Conservation (phyloP, 306 rosid genomes). For the Amphicarpaea edgeworthii region DNA sequence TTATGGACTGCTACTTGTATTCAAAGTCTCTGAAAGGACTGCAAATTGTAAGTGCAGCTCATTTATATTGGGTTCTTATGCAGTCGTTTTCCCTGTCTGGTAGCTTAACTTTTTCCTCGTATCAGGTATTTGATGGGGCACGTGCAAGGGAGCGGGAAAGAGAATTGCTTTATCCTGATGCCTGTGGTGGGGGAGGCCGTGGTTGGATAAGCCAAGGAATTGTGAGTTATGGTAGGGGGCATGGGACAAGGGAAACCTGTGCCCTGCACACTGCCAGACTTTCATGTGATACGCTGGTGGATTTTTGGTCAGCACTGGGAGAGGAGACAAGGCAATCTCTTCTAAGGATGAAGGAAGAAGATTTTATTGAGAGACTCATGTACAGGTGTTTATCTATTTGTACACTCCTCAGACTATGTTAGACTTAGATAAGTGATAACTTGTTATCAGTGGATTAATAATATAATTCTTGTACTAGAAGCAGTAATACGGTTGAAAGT, state of each 20-base stretch:
- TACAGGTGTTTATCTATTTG: constrained; percentile 81
- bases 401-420: constrained; percentile 47
- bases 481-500: constrained; percentile 39
- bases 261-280: constrained; percentile 98
- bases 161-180: constrained; percentile 97
- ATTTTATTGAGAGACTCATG: constrained; percentile 98
- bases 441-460: constrained; percentile 36
- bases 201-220: constrained; percentile 99
- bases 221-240: constrained; percentile 89
- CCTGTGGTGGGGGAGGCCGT: constrained; percentile 99
- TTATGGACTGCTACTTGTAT: constrained; percentile 86
- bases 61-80: constrained; percentile 18
- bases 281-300: constrained; percentile 95
- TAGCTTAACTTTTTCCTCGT: constrained; percentile 48
- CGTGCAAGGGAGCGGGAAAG: constrained; percentile 98
- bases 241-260: constrained; percentile 95
- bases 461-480: constrained; percentile 35
- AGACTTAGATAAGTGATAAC: constrained; percentile 43
- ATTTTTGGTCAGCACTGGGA: constrained; percentile 98
- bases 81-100: constrained; percentile 26
- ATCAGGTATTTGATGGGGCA: constrained; percentile 96
- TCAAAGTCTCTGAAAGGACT: constrained; percentile 82
- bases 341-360: constrained; percentile 99
- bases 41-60: constrained; percentile 71
- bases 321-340: constrained; percentile 97